Conservation (phyloP, 2,329 filamentous ascomycete genomes). For the Claviceps pusilla region DNA sequence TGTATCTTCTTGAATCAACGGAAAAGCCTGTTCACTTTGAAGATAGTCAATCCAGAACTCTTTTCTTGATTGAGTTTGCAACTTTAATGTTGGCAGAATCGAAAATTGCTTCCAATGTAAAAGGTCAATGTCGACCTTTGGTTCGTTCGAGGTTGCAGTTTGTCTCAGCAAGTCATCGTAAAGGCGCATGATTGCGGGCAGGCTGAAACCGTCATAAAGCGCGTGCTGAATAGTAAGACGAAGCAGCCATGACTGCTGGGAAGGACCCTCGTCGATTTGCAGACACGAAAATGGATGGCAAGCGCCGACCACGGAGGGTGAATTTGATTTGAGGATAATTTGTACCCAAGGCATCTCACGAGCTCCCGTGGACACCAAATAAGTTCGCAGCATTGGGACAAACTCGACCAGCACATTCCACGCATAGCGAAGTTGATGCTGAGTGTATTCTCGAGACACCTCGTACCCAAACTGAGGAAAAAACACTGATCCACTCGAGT, state of each 20-base stretch:
- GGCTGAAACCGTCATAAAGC: slow-evolving; percentile 72
- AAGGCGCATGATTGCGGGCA: slow-evolving; percentile 43
- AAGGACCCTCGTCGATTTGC: slow-evolving; percentile 2
- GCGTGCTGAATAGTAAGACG: slow-evolving; percentile 64
- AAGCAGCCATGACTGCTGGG: slow-evolving; percentile 14
- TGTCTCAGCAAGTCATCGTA: slow-evolving; percentile 5
- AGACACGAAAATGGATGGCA: slow-evolving; percentile 14
- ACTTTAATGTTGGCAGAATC: slow-evolving; percentile 3
- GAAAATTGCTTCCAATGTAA: slow-evolving; percentile 15
- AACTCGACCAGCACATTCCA: slow-evolving; percentile 45
- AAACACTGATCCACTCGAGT: slow-evolving; percentile 51
- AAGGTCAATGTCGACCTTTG: slow-evolving; percentile 3
- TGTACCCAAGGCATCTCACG: slow-evolving; percentile 45
- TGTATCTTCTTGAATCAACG: background rate
- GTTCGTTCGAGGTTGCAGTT: slow-evolving; percentile 1
- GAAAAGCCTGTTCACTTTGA: background rate
- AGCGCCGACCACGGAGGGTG: background rate
- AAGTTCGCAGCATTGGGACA: slow-evolving; percentile 53
- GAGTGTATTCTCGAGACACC: slow-evolving; percentile 25
- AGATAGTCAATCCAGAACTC: slow-evolving; percentile 31
- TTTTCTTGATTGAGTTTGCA: slow-evolving; percentile 8
- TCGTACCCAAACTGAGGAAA: slow-evolving; percentile 56
- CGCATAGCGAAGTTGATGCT: slow-evolving; percentile 32
- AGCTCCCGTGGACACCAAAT: slow-evolving; percentile 39
- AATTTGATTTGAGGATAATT: slow-evolving; percentile 28